Evolutionary conservation across 176 grass and related monocot species (phyloP), one percentile per base, ranked within the genome.

Genomic region (Tillandsia fasciculata): DNA sequence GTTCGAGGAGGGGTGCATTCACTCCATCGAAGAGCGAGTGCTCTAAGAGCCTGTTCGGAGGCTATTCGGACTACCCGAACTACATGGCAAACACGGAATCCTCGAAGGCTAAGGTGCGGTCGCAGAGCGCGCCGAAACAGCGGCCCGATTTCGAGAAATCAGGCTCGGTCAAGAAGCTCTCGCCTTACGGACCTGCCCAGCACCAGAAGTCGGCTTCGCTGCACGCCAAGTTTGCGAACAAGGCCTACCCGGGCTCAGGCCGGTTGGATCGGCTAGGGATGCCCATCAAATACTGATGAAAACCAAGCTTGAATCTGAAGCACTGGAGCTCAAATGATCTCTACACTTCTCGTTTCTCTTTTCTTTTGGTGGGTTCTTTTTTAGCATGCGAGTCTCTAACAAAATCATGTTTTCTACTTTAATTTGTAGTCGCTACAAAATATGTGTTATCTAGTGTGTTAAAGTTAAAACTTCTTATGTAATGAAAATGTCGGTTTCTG

Each of bases 51-150:
- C 67, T 70, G 33, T 74, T 67, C 50, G 42, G 67, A 63, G 84
- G 87, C 11, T 82, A 84, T 72, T 64, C 83, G 49, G 48, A 86
- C 8, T 63, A 84, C 51, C 81, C 75, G 1, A 87, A 24, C 79
- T 96, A 96, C 65, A 96, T 96, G 87, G 70, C 87, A 13, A 85
- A 90, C 82, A 96, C 91, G 28, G 52, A 87, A 78, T 90, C 91
- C 22, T 90, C 87, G 10, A 80, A 84, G 15, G 91, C 91, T 15
- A 96, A 85, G 73, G 75, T 72, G n/a, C 69, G 91, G 66, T 90
- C 87, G 47, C 91, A 76, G 73, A 96, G 91, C 71, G 81, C 91
- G 63, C 91, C 84, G 15, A 82, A 83, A 72, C 86, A 84, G 57
- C 75, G 87, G 8, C 75, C 33, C 4, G 33, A 42, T 5, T 42